phyloP scores from a whole-genome alignment of 345 rosid species.

The Brassica nigra region DNA sequence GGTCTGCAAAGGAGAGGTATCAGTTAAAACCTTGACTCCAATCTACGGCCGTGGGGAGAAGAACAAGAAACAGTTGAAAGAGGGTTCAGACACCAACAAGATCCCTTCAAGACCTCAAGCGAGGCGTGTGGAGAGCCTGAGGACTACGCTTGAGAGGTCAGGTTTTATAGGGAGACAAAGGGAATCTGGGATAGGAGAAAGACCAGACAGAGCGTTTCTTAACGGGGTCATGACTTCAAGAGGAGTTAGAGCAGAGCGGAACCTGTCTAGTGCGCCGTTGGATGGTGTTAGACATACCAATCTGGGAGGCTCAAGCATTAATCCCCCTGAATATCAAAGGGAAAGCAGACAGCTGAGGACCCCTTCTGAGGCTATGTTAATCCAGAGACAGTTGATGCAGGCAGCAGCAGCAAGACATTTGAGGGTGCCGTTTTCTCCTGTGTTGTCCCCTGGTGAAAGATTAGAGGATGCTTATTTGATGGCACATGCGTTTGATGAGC shows the following conservation, averaged over 20 bases:
- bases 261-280: constrained; percentile 31
- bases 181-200: constrained; percentile 50
- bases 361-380: constrained; percentile 24
- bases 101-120: constrained; percentile 73
- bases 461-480: constrained; percentile 52
- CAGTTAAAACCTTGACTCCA: constrained; percentile 70
- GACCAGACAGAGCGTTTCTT: constrained; percentile 32
- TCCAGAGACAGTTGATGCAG: constrained; percentile 43
- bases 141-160: constrained; percentile 66
- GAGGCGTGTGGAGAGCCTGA: constrained; percentile 73
- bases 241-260: constrained; percentile 70
- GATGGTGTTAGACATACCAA: constrained; percentile 42
- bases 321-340: constrained; percentile 42
- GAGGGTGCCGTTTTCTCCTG: constrained; percentile 36
- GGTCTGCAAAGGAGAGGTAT: constrained; percentile 85
- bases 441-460: constrained; percentile 54
- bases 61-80: constrained; percentile 46
- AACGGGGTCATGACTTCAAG: constrained; percentile 55
- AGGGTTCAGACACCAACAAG: constrained; percentile 50
- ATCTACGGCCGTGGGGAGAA: constrained; percentile 77
- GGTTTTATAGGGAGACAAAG: constrained; percentile 52
- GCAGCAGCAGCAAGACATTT: constrained; percentile 31
- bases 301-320: constrained; percentile 41
- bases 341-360: constrained; percentile 42
- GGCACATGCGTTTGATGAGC: constrained; percentile 49